phyloP scores from a whole-genome alignment of 805 yeast species.

The Isabelozyma pseudorhagii region DNA sequence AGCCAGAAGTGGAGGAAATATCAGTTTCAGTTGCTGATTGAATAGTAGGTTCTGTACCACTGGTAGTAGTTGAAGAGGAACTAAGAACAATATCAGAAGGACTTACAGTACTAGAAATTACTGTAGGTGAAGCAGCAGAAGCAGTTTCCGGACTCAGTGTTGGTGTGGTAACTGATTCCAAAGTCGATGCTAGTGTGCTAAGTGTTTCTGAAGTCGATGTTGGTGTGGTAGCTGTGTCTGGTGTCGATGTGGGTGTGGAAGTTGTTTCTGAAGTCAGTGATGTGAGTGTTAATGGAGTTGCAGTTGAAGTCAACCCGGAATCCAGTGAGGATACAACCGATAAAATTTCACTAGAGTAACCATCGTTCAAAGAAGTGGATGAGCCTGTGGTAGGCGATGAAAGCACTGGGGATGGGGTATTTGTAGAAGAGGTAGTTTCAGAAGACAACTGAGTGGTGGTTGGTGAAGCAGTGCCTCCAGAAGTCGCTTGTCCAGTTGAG shows the following conservation, averaged over 20 bases:
- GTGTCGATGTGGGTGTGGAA: background rate
- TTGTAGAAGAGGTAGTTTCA: background rate
- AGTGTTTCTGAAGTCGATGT: background rate
- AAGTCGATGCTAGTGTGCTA: background rate
- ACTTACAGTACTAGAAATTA: background rate
- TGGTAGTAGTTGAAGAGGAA: background rate
- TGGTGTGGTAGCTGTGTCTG: slow-evolving; percentile 2
- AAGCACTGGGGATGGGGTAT: background rate
- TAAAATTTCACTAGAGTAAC: background rate
- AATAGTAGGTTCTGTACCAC: slow-evolving; percentile 1
- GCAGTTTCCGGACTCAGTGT: background rate
- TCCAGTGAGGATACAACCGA: background rate
- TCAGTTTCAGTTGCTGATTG: slow-evolving; percentile 2
- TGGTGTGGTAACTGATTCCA: background rate
- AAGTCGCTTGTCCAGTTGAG: background rate
- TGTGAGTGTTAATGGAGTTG: background rate
- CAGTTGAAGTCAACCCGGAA: background rate
- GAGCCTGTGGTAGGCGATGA: background rate
- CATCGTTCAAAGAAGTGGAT: background rate
- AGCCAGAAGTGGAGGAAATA: background rate
- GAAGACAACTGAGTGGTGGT: background rate
- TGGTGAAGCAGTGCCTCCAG: background rate
- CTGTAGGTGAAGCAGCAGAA: background rate
- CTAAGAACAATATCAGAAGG: background rate
- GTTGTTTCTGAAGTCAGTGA: background rate